Evolutionary conservation across 768 basidiomycete species (phyloP).

Genomic region (Boletus sp.): DNA sequence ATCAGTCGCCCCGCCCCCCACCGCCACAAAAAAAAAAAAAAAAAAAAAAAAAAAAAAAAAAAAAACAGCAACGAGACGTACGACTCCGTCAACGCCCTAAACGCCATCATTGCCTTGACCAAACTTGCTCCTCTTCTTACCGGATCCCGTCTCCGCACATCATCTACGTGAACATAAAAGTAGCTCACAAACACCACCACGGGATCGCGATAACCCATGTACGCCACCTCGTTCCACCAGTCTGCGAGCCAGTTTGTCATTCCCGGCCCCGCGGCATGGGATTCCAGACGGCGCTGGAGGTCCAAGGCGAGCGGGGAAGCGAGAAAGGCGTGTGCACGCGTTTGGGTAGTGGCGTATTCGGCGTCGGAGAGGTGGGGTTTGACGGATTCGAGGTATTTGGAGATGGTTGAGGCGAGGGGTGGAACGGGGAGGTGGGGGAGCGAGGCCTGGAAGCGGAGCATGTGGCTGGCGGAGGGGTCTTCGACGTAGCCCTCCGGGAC

Average conservation of each 20-base stretch:
- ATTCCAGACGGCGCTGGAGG: conserved; percentile 75
- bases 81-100: conserved; percentile 81
- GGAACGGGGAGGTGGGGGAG: conserved; percentile 83
- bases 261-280: conserved; percentile 60
- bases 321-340: conserved; percentile 64
- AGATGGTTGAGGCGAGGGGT: conserved; percentile 71
- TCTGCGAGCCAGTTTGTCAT: conserved; percentile 85
- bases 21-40: too few relatives aligned
- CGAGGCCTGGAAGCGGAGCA: conserved; percentile 72
- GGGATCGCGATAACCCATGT: conserved; percentile 84
- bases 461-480: conserved; percentile 58
- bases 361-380: conserved; percentile 68
- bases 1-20: neutral
- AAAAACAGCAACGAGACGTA: conserved; percentile 27
- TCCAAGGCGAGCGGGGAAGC: conserved; percentile 61
- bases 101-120: conserved; percentile 81
- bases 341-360: conserved; percentile 57
- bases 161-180: conserved; percentile 85
- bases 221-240: conserved; percentile 97
- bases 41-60: too few relatives aligned
- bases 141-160: conserved; percentile 50
- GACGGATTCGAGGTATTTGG: conserved; percentile 87
- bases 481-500: conserved; percentile 46
- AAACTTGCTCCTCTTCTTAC: conserved; percentile 77
- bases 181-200: conserved; percentile 93